Evolutionary conservation across 495 filamentous ascomycete genomes (phyloP).

Genomic region (Talaromyces proteolyticus): DNA sequence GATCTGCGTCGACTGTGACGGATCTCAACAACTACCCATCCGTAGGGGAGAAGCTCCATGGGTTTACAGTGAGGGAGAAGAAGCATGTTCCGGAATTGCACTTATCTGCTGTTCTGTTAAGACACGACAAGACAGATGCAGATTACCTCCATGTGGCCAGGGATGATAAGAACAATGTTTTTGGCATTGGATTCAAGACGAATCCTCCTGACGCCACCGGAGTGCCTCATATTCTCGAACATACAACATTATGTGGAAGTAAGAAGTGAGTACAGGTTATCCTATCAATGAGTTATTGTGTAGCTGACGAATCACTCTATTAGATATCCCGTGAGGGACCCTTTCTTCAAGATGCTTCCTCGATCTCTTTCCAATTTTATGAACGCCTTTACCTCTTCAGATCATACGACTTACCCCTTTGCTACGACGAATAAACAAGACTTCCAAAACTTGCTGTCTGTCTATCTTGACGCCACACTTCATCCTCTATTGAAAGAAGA

Average conservation of each 20-base stretch:
- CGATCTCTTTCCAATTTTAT: slow-evolving; percentile 97
- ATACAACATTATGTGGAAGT: slow-evolving; percentile 95
- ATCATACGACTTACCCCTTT: slow-evolving; percentile 98
- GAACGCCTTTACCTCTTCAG: slow-evolving; percentile 95
- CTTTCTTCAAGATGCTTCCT: slow-evolving; percentile 99
- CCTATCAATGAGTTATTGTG: slow-evolving; percentile 1
- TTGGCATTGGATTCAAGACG: slow-evolving; percentile 97
- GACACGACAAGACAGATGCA: slow-evolving; percentile 89
- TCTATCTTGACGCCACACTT: slow-evolving; percentile 92
- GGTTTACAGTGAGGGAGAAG: slow-evolving; percentile 80
- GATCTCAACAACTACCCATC: slow-evolving; percentile 66
- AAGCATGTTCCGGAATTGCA: slow-evolving; percentile 94
- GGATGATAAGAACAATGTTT: slow-evolving; percentile 98
- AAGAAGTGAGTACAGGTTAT: slow-evolving; percentile 61
- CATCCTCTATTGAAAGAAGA: slow-evolving; percentile 79
- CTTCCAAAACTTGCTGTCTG: slow-evolving; percentile 91
- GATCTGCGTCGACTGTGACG: slow-evolving; percentile 61
- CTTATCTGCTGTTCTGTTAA: slow-evolving; percentile 80
- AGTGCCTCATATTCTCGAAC: slow-evolving; percentile 94
- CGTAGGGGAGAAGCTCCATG: slow-evolving; percentile 79
- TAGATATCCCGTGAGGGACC: slow-evolving; percentile 92
- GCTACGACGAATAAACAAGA: slow-evolving; percentile 96
- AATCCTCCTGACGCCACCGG: slow-evolving; percentile 96
- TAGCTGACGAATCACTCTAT: slow-evolving; percentile 13
- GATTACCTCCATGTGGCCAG: slow-evolving; percentile 92